Percentiles rank a stretch among this genome's conserved stretches.
Conservation (phyloP, 306 rosid genomes). For the Inga laurina region DNA sequence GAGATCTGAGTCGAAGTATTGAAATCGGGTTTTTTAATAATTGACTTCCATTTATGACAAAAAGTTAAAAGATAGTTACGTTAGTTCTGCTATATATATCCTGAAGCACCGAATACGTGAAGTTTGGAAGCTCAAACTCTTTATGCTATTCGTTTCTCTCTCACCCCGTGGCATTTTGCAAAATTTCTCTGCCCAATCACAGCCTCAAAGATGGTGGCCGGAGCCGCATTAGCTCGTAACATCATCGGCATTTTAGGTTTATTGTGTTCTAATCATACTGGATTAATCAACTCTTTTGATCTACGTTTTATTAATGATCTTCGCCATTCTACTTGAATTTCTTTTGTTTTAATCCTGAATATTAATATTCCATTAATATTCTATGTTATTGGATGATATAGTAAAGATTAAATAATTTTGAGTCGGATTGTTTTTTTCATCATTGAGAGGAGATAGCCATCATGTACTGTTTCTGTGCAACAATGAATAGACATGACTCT, state of each 20-base stretch:
- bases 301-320: not conserved
- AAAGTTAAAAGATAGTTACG: not conserved
- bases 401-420: not conserved
- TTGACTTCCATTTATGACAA: not conserved
- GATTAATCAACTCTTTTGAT: not conserved
- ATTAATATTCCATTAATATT: not conserved
- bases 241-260: slow-evolving; percentile 63
- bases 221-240: slow-evolving; percentile 39
- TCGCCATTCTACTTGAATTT: not conserved
- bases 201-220: slow-evolving; percentile 47
- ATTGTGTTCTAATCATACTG: not conserved
- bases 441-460: not conserved
- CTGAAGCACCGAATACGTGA: not conserved
- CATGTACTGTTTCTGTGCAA: not conserved
- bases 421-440: not conserved
- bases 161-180: not conserved
- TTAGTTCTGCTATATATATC: not conserved
- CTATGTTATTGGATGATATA: not conserved
- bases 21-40: not conserved
- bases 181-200: slow-evolving; percentile 1
- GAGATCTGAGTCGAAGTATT: not conserved
- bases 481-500: not conserved
- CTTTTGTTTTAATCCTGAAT: not conserved
- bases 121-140: not conserved
- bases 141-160: not conserved